These are phyloP conservation scores for Beauveria medogensis DNA, from an alignment of 2,329 filamentous ascomycete species.

Conservation along the genomic window DNA sequence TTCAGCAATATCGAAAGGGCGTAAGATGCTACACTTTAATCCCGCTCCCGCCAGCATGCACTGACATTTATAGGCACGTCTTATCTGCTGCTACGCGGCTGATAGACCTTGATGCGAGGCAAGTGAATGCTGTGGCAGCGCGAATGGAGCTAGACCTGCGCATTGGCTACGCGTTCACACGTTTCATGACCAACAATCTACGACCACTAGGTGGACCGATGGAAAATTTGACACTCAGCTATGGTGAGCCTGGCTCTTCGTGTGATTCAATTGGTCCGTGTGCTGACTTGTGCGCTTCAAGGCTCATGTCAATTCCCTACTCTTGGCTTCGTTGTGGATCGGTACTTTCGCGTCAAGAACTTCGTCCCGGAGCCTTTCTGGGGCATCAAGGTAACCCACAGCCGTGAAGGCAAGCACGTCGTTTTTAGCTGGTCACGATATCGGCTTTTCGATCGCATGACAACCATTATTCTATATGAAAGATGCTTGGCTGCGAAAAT, in stretches of 20 bases:
- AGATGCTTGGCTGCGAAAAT: constrained; percentile 67
- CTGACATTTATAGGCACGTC: constrained; percentile 57
- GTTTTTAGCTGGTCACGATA: constrained; percentile 77
- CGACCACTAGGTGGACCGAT: constrained; percentile 61
- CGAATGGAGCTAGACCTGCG: constrained; percentile 88
- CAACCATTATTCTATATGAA: constrained; percentile 76
- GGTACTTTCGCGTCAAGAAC: constrained; percentile 88
- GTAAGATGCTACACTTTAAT: constrained; percentile 37
- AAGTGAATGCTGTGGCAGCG: constrained; percentile 79
- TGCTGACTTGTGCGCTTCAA: constrained; percentile 27
- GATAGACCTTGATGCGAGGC: constrained; percentile 70
- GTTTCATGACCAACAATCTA: constrained; percentile 76
- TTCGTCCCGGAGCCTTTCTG: constrained; percentile 92
- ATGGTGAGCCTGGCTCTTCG: constrained; percentile 46
- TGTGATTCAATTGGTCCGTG: neutral
- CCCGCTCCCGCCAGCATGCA: neutral
- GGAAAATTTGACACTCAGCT: constrained; percentile 63
- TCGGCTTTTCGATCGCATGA: constrained; percentile 80
- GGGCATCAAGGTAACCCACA: constrained; percentile 79
- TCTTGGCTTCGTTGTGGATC: constrained; percentile 90
- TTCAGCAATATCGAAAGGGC: constrained; percentile 96
- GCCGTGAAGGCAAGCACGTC: constrained; percentile 68
- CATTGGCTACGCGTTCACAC: constrained; percentile 87
- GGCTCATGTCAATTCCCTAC: constrained; percentile 91
- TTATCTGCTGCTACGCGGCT: constrained; percentile 73